Conservation (phyloP, 257 asterid species). For the Plantago ovata region DNA sequence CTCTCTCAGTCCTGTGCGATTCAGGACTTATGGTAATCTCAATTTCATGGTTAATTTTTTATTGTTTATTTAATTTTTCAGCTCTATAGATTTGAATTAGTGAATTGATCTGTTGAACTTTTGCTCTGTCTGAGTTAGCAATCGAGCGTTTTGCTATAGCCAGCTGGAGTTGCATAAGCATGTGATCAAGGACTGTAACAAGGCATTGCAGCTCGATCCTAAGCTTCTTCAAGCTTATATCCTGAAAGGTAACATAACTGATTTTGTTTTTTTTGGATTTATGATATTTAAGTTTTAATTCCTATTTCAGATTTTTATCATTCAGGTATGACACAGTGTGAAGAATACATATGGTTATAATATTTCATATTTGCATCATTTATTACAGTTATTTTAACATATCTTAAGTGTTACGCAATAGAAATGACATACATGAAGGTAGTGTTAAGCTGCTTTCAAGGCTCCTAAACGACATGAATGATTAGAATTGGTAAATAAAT, state of each 20-base stretch:
- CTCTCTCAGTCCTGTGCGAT: constrained; percentile 53
- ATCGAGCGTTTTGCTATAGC: constrained; percentile 95
- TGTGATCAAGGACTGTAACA: constrained; percentile 84
- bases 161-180: constrained; percentile 98
- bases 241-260: constrained; percentile 59
- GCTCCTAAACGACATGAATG: too few relatives aligned
- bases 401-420: too few relatives aligned
- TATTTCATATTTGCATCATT: too few relatives aligned
- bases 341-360: too few relatives aligned
- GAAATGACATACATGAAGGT: too few relatives aligned
- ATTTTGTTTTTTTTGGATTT: neutral
- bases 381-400: too few relatives aligned
- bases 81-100: constrained; percentile 12
- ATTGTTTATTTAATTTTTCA: constrained; percentile 4
- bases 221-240: constrained; percentile 71
- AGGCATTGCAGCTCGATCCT: constrained; percentile 88
- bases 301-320: too few relatives aligned
- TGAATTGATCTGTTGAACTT: constrained; percentile 27
- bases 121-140: constrained; percentile 40
- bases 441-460: too few relatives aligned
- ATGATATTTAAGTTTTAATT: neutral
- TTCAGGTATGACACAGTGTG: too few relatives aligned
- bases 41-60: neutral
- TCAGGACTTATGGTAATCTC: constrained; percentile 80
- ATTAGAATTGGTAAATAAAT: too few relatives aligned